Conservation (phyloP, 1,139 yeast species). For the Yamadazyma siamensis region DNA sequence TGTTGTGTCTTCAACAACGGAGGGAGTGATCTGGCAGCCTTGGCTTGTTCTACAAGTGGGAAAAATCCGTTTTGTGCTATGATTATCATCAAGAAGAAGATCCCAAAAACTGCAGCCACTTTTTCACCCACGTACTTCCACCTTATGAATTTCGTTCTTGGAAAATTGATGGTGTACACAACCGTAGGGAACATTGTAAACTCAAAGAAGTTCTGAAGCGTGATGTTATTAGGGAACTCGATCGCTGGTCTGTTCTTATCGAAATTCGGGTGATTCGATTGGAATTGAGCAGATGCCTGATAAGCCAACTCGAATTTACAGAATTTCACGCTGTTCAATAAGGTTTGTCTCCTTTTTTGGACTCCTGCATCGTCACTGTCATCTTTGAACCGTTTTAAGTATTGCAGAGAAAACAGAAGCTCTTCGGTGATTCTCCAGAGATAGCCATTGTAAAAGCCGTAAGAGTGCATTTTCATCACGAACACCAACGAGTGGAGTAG, state of each 20-base stretch:
- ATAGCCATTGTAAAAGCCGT: slow-evolving; percentile 85
- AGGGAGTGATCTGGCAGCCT: slow-evolving; percentile 47
- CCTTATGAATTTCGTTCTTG: slow-evolving; percentile 68
- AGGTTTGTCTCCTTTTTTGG: slow-evolving; percentile 23
- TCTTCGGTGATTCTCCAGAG: slow-evolving; percentile 68
- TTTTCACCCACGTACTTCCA: slow-evolving; percentile 71
- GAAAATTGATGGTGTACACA: slow-evolving; percentile 77
- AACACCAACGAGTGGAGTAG: slow-evolving; percentile 81
- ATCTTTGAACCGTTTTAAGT: slow-evolving; percentile 18
- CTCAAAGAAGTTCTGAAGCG: slow-evolving; percentile 61
- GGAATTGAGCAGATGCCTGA: slow-evolving; percentile 32
- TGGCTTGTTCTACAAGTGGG: slow-evolving; percentile 67
- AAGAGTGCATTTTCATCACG: slow-evolving; percentile 91
- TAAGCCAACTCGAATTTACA: slow-evolving; percentile 61
- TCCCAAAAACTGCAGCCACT: slow-evolving; percentile 78
- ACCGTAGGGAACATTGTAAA: slow-evolving; percentile 90
- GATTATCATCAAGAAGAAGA: slow-evolving; percentile 75
- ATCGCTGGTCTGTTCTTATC: slow-evolving; percentile 19
- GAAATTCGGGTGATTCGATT: slow-evolving; percentile 16
- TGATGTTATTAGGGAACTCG: slow-evolving; percentile 69
- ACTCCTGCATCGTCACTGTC: slow-evolving; percentile 18
- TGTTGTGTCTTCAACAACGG: slow-evolving; percentile 41
- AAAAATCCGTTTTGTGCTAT: slow-evolving; percentile 77
- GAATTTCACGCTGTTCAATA: slow-evolving; percentile 52
- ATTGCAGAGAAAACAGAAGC: slow-evolving; percentile 43